Conservation (phyloP, 1,284 basidiomycete species). For the Apiotrichum mycotoxinovorans region DNA sequence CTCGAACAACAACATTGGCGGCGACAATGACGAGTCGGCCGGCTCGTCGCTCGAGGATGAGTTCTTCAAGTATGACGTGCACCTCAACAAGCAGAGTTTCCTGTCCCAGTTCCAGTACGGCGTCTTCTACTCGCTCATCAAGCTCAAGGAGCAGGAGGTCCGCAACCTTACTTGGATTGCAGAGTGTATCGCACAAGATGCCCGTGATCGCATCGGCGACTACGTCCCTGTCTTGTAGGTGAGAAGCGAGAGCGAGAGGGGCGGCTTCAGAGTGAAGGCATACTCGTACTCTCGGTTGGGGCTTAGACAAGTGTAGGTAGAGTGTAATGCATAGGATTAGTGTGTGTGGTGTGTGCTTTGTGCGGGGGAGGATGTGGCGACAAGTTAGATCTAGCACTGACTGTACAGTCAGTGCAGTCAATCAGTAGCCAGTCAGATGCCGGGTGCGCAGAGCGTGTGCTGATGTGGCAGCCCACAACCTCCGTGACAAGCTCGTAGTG, state of each 20-base stretch:
- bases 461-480: no score
- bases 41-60: constrained; percentile 73
- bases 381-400: no score
- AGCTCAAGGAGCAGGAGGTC: constrained; percentile 99
- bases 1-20: constrained; percentile 13
- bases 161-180: constrained; percentile 96
- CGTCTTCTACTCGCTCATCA: constrained; percentile 89
- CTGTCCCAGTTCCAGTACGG: constrained; percentile 92
- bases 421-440: no score
- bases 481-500: no score
- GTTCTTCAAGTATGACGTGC: constrained; percentile 93
- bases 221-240: constrained; percentile 70
- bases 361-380: neutral
- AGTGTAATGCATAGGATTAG: neutral
- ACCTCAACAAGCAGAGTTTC: constrained; percentile 88
- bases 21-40: constrained; percentile 34
- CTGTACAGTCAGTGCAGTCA: no score
- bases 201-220: constrained; percentile 80
- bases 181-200: constrained; percentile 93
- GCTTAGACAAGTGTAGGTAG: neutral
- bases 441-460: no score
- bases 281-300: neutral
- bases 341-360: no score
- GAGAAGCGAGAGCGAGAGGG: neutral
- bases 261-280: neutral